These are phyloP conservation scores for Glutinoglossum americanum DNA, from an alignment of 495 filamentous ascomycete genomes.

Conservation along the genomic window DNA sequence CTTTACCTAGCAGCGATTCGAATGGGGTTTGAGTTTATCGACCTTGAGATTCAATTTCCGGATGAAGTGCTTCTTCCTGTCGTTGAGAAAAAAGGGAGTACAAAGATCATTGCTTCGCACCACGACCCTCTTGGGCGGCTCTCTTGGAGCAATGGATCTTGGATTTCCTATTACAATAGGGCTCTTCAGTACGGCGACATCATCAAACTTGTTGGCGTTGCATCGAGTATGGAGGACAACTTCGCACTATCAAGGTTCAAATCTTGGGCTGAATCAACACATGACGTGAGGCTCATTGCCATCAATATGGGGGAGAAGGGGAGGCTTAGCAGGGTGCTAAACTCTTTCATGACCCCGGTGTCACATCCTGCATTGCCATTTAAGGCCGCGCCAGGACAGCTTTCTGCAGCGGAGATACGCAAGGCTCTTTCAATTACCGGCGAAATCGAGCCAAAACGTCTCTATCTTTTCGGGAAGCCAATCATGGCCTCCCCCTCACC, in stretches of 20 bases:
- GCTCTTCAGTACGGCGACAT: slow-evolving; percentile 44
- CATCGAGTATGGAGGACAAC: slow-evolving; percentile 62
- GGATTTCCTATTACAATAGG: slow-evolving; percentile 74
- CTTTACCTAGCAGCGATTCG: slow-evolving; percentile 64
- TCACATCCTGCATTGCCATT: slow-evolving; percentile 74
- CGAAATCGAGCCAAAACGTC: slow-evolving; percentile 51
- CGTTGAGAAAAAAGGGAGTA: slow-evolving; percentile 42
- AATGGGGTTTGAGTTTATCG: slow-evolving; percentile 74
- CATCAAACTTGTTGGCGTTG: slow-evolving; percentile 47
- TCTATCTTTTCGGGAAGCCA: slow-evolving; percentile 75
- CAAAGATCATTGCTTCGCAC: slow-evolving; percentile 85
- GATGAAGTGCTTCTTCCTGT: slow-evolving; percentile 46
- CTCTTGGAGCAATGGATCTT: slow-evolving; percentile 78
- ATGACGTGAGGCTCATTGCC: slow-evolving; percentile 66
- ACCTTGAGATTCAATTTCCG: slow-evolving; percentile 79
- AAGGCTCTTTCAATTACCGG: slow-evolving; percentile 56
- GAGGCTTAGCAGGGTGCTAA: slow-evolving; percentile 75
- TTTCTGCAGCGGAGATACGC: slow-evolving; percentile 79
- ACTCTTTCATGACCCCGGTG: slow-evolving; percentile 87
- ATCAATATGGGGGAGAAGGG: slow-evolving; percentile 88
- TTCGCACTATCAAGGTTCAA: slow-evolving; percentile 68
- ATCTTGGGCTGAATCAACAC: slow-evolving; percentile 42
- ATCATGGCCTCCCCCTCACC: slow-evolving; percentile 65
- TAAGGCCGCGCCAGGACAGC: slow-evolving; percentile 86
- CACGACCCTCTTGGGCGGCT: slow-evolving; percentile 66